Percentiles rank a stretch among this genome's conserved stretches.
phyloP scores from a whole-genome alignment of 2,329 filamentous ascomycete genomes.

The Nigrograna mackinnonii region DNA sequence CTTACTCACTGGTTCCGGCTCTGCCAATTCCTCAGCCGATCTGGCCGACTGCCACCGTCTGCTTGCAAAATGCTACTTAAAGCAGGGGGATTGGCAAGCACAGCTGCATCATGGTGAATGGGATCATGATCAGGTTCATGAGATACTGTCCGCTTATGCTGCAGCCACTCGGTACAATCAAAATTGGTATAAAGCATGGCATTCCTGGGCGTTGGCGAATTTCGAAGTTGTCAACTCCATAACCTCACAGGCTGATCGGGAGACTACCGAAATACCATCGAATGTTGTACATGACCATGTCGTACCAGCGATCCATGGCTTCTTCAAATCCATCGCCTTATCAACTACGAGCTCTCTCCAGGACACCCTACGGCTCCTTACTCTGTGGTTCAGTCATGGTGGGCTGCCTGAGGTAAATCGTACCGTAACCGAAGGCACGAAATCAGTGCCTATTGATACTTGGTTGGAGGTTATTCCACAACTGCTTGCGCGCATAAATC shows the following conservation, averaged over 20 bases:
- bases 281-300: constrained; percentile 82
- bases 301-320: constrained; percentile 90
- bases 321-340: constrained; percentile 95
- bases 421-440: constrained; percentile 87
- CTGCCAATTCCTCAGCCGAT: constrained; percentile 31
- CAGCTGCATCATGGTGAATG: constrained; percentile 84
- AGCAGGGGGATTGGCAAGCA: constrained; percentile 95
- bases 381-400: constrained; percentile 95
- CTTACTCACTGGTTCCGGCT: constrained; percentile 26
- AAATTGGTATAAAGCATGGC: constrained; percentile 98
- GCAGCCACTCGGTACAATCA: constrained; percentile 93
- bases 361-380: constrained; percentile 89
- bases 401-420: constrained; percentile 84
- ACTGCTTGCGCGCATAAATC: constrained; percentile 95
- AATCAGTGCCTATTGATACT: constrained; percentile 91
- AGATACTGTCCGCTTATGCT: constrained; percentile 88
- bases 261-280: constrained; percentile 62
- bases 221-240: constrained; percentile 95
- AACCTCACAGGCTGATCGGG: constrained; percentile 66
- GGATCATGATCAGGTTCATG: constrained; percentile 82
- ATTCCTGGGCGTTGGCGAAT: constrained; percentile 96
- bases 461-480: constrained; percentile 99
- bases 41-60: constrained; percentile 66
- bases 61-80: constrained; percentile 92
- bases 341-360: constrained; percentile 92